These are phyloP conservation scores for Podaxis sp. DNA, from an alignment of 768 basidiomycete species.

Conservation along the genomic window DNA sequence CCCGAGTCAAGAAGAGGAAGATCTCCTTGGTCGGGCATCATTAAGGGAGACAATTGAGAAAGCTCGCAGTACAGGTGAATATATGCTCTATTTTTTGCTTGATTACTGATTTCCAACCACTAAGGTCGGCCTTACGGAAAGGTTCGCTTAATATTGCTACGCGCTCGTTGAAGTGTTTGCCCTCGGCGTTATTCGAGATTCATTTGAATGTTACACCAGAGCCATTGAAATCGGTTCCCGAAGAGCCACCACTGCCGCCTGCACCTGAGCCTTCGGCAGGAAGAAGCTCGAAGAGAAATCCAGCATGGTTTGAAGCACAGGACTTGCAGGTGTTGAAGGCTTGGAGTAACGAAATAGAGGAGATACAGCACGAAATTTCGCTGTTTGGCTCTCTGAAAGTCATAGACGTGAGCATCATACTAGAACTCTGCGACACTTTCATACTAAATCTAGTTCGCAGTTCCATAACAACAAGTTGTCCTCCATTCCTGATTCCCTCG, in stretches of 20 bases:
- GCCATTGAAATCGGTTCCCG: constrained; percentile 60
- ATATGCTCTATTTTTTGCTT: constrained; percentile 21
- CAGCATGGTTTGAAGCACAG: constrained; percentile 81
- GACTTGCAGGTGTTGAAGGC: constrained; percentile 76
- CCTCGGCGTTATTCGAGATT: constrained; percentile 76
- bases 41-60: constrained; percentile 76
- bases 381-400: constrained; percentile 82
- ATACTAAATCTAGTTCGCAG: constrained; percentile 34
- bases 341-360: constrained; percentile 77
- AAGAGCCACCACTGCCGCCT: constrained; percentile 54
- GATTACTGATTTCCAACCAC: constrained; percentile 44
- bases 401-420: constrained; percentile 59
- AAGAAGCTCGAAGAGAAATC: constrained; percentile 43
- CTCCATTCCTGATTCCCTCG: constrained; percentile 62
- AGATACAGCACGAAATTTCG: constrained; percentile 80
- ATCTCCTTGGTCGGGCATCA: constrained; percentile 64
- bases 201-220: constrained; percentile 77
- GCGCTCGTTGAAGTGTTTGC: constrained; percentile 69
- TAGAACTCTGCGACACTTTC: background rate
- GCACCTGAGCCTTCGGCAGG: constrained; percentile 35
- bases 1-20: constrained; percentile 41
- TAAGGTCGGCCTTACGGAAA: constrained; percentile 36
- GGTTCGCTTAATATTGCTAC: constrained; percentile 77
- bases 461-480: constrained; percentile 73
- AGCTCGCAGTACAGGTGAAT: constrained; percentile 73